Base-by-base conservation (phyloP, 495 filamentous ascomycete genomes). In the Corynascus novoguineensis region DNA sequence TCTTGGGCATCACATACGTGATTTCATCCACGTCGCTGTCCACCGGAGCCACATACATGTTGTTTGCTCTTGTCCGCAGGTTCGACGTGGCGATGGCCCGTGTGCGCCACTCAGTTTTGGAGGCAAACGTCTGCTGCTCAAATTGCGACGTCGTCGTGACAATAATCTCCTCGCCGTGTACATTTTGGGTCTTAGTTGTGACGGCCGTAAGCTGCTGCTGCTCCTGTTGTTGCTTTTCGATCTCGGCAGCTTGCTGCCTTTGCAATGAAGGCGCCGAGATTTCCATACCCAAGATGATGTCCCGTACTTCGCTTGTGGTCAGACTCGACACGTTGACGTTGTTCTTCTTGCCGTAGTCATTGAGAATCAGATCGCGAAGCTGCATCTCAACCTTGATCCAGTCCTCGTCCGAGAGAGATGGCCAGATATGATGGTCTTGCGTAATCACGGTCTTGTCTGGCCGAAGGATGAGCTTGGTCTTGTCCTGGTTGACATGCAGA, bases 221-320 rank as follows among this genome's bases (percentile, higher is more conserved):
- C 69, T 97, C 93, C 67, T 96, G 86, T 70, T 97, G 90, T 72
- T 97, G 95, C 79, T 96, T 97, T 73, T 99, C 95, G 56, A 99
- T 97, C 73, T 99, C 95, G 57, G 93, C 92, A 4, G 95, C 95
- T 73, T 97, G 95, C 75, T 99, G 95, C 50, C 95, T 86, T 72
- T 99, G 95, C 88, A 99, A 86, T 1, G 92, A 97, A 4, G 95
- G 95, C 5, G 95, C 95, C 57, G 88, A 93, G 57, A 99, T 99
- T 72, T 99, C 95, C 95, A 99, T 99, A 81, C 95, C 95, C 58
- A 99, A 77, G 64, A 99, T 99, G 65, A 99, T 99, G 68, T 99
- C 95, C 53, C 95, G 84, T 38, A 99, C 92, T 81, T 99, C 95
- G 63, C 86, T 95, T 62, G 85, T 95, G 0, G 95, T 99, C 73